Conservation (phyloP, 2,329 filamentous ascomycete genomes). For the Colletotrichum theobromicola region DNA sequence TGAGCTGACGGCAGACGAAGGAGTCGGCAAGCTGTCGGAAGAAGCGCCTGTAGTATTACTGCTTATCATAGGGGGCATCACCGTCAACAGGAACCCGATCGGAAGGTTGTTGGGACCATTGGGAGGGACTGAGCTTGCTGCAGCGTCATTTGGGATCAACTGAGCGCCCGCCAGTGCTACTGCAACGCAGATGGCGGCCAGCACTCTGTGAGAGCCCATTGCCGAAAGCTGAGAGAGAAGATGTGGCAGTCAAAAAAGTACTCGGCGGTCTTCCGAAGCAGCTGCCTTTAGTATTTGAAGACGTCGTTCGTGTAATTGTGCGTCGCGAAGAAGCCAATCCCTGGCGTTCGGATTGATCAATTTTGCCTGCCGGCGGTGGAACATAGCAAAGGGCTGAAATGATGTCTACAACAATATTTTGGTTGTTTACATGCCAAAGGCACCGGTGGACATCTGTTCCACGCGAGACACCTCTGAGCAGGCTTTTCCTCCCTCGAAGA, state of each 20-base stretch:
- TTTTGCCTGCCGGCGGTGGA: not conserved
- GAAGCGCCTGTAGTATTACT: not conserved
- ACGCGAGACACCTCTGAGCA: not conserved
- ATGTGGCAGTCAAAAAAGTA: not conserved
- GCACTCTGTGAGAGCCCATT: not conserved
- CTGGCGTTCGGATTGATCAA: not conserved
- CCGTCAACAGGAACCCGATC: not conserved
- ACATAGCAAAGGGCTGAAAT: not conserved
- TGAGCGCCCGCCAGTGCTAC: not conserved
- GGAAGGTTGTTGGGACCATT: no score
- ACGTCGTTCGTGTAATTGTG: not conserved
- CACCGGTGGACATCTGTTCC: not conserved
- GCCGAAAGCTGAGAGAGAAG: fast-evolving
- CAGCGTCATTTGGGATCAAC: not conserved
- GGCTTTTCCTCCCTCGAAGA: not conserved
- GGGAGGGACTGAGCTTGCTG: no score
- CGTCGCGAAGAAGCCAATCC: not conserved
- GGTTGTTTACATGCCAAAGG: not conserved
- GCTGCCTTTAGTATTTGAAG: no score
- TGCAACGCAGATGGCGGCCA: not conserved
- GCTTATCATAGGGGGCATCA: not conserved
- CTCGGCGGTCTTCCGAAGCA: no score
- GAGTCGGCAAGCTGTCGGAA: not conserved
- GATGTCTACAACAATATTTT: not conserved
- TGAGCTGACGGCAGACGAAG: not conserved